Conservation (phyloP, 768 basidiomycete species). For the Tephrocybe sp. region DNA sequence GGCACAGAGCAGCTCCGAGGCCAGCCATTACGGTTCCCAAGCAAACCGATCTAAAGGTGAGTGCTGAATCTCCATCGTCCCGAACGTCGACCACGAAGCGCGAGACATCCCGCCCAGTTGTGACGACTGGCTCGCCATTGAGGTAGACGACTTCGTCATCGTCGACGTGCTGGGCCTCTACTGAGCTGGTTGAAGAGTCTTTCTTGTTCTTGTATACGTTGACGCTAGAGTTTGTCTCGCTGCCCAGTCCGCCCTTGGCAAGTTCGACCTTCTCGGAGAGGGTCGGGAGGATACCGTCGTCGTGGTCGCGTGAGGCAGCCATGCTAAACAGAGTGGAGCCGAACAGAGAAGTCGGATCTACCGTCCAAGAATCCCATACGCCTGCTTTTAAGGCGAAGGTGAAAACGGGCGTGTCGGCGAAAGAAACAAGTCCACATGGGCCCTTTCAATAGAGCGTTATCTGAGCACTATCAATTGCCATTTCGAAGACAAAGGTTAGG, state of each 20-base stretch:
- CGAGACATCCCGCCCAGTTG: conserved; percentile 50
- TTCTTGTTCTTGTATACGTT: conserved; percentile 12
- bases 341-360: background rate
- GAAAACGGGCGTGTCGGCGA: background rate
- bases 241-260: background rate
- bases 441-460: background rate
- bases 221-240: conserved; percentile 8
- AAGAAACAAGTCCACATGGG: background rate
- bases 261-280: conserved; percentile 9
- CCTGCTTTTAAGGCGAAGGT: background rate
- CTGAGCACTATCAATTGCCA: conserved; percentile 11
- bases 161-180: conserved; percentile 20
- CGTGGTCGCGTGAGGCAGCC: conserved; percentile 1
- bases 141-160: conserved; percentile 30
- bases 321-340: conserved; percentile 1
- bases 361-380: background rate
- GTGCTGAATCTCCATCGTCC: conserved; percentile 55
- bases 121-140: conserved; percentile 43
- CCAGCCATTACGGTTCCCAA: conserved; percentile 60
- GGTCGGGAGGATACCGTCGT: background rate
- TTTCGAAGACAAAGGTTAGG: too few relatives aligned
- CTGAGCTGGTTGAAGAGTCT: conserved; percentile 13
- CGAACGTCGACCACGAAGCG: conserved; percentile 54
- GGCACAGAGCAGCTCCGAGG: conserved; percentile 55
- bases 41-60: conserved; percentile 56